These are phyloP conservation scores for Gyromitra esculenta DNA, from an alignment of 2,329 filamentous ascomycete species.

Conservation along the genomic window DNA sequence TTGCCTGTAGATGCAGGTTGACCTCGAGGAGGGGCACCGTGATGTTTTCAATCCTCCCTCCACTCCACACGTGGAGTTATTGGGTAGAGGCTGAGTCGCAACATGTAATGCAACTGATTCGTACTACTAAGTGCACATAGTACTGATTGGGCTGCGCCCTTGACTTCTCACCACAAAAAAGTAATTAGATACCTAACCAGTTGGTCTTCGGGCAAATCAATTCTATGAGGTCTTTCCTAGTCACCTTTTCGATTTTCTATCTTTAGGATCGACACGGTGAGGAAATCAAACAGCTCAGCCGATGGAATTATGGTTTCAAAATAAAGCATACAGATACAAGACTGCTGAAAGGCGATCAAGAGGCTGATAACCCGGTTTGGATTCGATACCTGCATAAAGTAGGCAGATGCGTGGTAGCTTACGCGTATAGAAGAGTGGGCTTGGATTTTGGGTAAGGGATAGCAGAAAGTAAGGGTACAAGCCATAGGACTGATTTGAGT, in stretches of 20 bases:
- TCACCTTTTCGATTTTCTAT: conserved; percentile 3
- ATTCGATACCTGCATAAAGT: background rate
- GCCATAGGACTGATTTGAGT: background rate
- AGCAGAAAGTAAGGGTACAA: background rate
- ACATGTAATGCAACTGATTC: conserved; percentile 19
- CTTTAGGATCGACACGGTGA: background rate
- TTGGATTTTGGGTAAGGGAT: background rate
- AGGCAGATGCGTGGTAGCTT: conserved; percentile 6
- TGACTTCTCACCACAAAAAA: background rate
- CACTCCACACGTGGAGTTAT: conserved; percentile 16
- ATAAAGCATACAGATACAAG: background rate
- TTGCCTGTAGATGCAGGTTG: conserved; percentile 17
- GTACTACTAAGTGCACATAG: background rate
- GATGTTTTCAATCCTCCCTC: conserved; percentile 40
- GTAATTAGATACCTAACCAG: background rate
- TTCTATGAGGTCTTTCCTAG: background rate
- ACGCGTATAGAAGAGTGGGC: conserved; percentile 3
- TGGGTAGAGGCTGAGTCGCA: conserved; percentile 32
- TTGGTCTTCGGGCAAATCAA: background rate
- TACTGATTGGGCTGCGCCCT: conserved; percentile 6
- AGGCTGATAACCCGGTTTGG: background rate
- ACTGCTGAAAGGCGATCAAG: background rate
- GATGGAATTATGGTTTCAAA: background rate
- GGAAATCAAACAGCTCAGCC: background rate
- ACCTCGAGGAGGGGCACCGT: conserved; percentile 19